Base-by-base conservation (phyloP, 2,329 filamentous ascomycete genomes). In the Cladophialophora carrionii region DNA sequence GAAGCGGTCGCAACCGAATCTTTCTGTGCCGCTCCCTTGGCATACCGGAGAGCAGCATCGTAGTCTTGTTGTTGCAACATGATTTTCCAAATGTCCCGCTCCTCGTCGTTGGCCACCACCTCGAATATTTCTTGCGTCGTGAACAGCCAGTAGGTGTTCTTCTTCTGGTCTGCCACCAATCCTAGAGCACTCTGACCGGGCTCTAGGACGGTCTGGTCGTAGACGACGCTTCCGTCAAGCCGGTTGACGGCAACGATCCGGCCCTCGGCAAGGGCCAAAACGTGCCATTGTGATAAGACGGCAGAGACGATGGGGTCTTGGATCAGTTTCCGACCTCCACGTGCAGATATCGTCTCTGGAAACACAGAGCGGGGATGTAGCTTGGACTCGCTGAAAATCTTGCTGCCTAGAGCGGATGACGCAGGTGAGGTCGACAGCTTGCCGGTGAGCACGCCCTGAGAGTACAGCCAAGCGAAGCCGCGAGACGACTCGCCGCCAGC, bases 61-160 rank as follows among this genome's bases (percentile, higher is more conserved):
- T 96, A 99, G 71, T 95, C 88, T 72, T 96, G 90, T 70, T 89
- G 85, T 72, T 90, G 86, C 64, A 97, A 84, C 87, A 98, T 90
- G 59, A 98, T 91, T 74, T 91, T 91, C 95, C 95, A 99, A 17
- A 98, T 87, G 75, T 98, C 91, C 71, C 95, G 83, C 71, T 93
- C 91, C 76, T 99, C 95, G 62, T 98, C 91, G 52, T 88, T 89
- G 12, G 94, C 89, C 12, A 95, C 90, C 64, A 99, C 89, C 78
- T 99, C 95, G 71, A 92, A 97, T 57, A 99, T 96, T 73, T 96
- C 92, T 63, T 91, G 85, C 0, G 87, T 85, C 0, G 94, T 98
- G 74, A 98, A 96, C 1, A 99, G 84, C 95, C 96, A 99, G 75
- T 94, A 97, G 0, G 95, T 99, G 73, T 94, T 96, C 81, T 97